Conservation (phyloP, 257 asterid species). For the Anisodus tanguticus region DNA sequence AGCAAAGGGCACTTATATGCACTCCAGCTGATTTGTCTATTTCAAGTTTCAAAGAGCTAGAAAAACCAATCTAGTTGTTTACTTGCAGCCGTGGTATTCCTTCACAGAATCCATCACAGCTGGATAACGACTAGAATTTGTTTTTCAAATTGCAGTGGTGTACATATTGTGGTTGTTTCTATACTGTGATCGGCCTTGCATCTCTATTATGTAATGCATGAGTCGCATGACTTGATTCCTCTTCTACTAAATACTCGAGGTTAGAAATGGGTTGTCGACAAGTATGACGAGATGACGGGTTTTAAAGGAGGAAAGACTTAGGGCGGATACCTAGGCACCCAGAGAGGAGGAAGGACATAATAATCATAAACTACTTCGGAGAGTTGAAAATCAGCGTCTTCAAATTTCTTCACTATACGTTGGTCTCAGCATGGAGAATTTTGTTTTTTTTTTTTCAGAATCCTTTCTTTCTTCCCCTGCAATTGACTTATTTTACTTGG, state of each 20-base stretch:
- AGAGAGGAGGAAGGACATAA: not conserved
- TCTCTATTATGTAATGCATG: not conserved
- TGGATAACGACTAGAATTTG: slow-evolving; percentile 39
- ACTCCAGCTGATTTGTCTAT: slow-evolving; percentile 61
- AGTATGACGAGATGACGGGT: not conserved
- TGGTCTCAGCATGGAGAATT: not conserved
- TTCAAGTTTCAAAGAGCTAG: slow-evolving; percentile 35
- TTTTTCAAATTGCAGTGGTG: not conserved
- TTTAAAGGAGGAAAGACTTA: not conserved
- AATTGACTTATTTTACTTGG: slow-evolving; percentile 14
- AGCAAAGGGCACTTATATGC: slow-evolving; percentile 71
- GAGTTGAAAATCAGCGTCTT: not conserved
- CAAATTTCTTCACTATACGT: not conserved
- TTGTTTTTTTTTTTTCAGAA: too few relatives aligned
- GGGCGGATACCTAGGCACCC: not conserved
- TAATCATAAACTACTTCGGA: not conserved
- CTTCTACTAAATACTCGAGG: not conserved
- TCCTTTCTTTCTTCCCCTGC: not conserved
- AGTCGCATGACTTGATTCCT: not conserved
- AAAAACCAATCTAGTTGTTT: not conserved
- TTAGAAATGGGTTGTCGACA: not conserved
- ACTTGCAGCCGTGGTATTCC: not conserved
- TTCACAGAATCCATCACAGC: not conserved
- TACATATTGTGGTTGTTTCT: not conserved
- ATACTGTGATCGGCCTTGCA: not conserved